Conservation (phyloP, 2,329 filamentous ascomycete genomes). For the Fusarium sp. region DNA sequence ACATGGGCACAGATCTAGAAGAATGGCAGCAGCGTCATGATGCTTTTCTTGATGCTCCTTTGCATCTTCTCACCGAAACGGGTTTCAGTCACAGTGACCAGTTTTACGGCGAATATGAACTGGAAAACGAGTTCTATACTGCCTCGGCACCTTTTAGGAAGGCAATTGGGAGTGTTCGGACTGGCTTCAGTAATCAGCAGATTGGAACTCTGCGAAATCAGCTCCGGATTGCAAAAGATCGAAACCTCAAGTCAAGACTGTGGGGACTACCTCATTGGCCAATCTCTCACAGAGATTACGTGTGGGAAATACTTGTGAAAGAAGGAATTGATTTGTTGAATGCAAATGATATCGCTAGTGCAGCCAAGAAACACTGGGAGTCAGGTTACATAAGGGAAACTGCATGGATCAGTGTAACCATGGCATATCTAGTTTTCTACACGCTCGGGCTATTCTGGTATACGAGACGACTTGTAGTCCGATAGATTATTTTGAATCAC, state of each 20-base stretch:
- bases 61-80: neutral
- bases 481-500: too few species aligned
- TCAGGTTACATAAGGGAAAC: neutral
- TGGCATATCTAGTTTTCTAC: neutral
- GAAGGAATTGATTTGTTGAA: neutral
- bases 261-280: conserved; percentile 3
- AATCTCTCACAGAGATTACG: neutral
- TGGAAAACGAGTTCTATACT: neutral
- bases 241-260: neutral
- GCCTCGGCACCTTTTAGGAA: neutral
- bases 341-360: neutral
- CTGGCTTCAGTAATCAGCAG: neutral
- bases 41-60: neutral
- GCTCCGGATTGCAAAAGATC: neutral
- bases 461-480: neutral
- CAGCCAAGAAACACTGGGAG: neutral
- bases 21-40: neutral
- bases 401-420: neutral
- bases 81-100: neutral
- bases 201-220: neutral
- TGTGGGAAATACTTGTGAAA: neutral
- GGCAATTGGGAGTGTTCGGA: neutral
- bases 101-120: neutral
- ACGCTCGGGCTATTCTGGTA: neutral
- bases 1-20: neutral